Base-by-base conservation (phyloP, 257 asterid genomes). In the Penstemon eatonii region DNA sequence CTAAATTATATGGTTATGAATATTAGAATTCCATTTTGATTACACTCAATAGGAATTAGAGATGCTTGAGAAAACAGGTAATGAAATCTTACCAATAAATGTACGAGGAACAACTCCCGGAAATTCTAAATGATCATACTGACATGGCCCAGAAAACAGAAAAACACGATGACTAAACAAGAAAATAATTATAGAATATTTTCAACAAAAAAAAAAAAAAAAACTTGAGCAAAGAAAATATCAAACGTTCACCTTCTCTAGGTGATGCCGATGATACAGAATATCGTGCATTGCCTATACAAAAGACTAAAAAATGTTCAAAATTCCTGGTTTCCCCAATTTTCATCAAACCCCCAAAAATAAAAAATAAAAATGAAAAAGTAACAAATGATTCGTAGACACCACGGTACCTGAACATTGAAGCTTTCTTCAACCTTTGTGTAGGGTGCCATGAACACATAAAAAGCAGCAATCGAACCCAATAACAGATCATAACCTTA, bases 21-120 rank as follows among this genome's bases (percentile, higher is more conserved):
- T 8, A 36, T 56, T 25, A 25, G 33, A 49, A 49, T 15, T 49
- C 54, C n/a, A 49, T 25, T 25, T 25, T 25, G 33, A 25, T 25
- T 25, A 25, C 33, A 25, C 33, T 12, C 54, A 49, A 49, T 9
- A 18, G n/a, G n/a, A 10, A 49, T 49, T 49, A 0, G 15, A 49
- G 54, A 9, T 49, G 18, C 1, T 25, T 25, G 33, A 1, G 63
- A 46, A 68, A 76, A 51, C 49, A 46, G 55, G 37, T 47, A 9
- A 46, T 55, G 43, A 70, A 59, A 68, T 68, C 80, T 77, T 76
- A 86, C 97, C 99, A 7, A 87, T 81, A 78, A 93, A 90, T 51
- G 99, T 90, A 51, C 99, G 99, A 70, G 99, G 96, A 73, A 93
- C 97, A 56, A 90, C 97, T 76, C 99, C 99, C 8, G 97, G 90